These are phyloP conservation scores for Helianthus annuus DNA, from an alignment of 129 eudicot species.

Conservation along the genomic window DNA sequence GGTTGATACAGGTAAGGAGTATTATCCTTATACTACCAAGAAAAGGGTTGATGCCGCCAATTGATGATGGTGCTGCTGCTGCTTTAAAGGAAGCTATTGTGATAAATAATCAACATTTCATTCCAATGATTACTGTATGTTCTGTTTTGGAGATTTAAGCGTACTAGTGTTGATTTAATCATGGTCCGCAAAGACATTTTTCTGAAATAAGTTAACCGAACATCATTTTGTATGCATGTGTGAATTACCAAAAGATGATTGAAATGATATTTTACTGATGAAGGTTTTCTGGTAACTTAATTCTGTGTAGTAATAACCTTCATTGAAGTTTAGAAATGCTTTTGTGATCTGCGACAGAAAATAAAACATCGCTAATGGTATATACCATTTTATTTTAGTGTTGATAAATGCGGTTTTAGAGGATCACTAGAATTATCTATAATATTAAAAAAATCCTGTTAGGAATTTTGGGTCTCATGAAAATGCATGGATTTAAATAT, in stretches of 20 bases:
- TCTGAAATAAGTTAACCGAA: slow-evolving; percentile 29
- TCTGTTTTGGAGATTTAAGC: slow-evolving; percentile 31
- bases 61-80: slow-evolving; percentile 22
- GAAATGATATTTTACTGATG: not conserved
- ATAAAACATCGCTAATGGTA: no score
- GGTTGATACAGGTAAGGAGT: slow-evolving; percentile 48
- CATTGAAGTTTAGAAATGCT: not conserved
- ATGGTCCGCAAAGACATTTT: not conserved
- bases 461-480: no score
- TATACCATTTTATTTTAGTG: no score
- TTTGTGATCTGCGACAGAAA: not conserved
- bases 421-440: no score
- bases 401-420: no score
- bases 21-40: not conserved
- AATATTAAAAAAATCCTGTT: no score
- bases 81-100: slow-evolving; percentile 24
- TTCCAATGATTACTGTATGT: slow-evolving; percentile 32
- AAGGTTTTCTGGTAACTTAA: slow-evolving; percentile 6
- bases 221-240: slow-evolving; percentile 17
- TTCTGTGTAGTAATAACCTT: not conserved
- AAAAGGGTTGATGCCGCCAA: slow-evolving; percentile 56
- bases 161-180: slow-evolving; percentile 13
- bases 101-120: slow-evolving; percentile 14
- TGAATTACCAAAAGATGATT: slow-evolving; percentile 11
- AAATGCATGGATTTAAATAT: no score